A percentile compares a stretch with the other conserved stretches of the same genome.
These are phyloP conservation scores for Patellaria atrata DNA, from an alignment of 495 filamentous ascomycete genomes.

Conservation along the genomic window DNA sequence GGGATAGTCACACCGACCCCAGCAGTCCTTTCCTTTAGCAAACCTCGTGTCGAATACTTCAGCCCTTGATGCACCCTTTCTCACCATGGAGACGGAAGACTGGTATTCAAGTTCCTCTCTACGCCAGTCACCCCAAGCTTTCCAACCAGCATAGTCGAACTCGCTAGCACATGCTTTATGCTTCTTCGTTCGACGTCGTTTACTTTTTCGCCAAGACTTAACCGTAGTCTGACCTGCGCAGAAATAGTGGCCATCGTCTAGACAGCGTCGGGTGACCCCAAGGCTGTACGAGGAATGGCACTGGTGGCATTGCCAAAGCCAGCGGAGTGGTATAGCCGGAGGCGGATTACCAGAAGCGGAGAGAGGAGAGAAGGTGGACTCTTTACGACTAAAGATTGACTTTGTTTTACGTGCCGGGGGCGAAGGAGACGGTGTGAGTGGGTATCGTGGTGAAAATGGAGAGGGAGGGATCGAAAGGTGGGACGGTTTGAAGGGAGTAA, in stretches of 20 bases:
- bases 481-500: slow-evolving; percentile 24
- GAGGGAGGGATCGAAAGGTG: slow-evolving; percentile 24
- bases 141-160: slow-evolving; percentile 36
- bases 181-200: slow-evolving; percentile 14
- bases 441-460: slow-evolving; percentile 23
- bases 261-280: slow-evolving; percentile 32
- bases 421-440: slow-evolving; percentile 14
- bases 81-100: not conserved
- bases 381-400: not conserved
- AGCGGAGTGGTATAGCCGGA: slow-evolving; percentile 20
- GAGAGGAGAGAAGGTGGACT: not conserved
- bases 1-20: slow-evolving; percentile 25
- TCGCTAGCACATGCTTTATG: slow-evolving; percentile 31
- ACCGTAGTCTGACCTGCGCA: slow-evolving; percentile 30
- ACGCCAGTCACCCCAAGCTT: slow-evolving; percentile 28
- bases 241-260: slow-evolving; percentile 36
- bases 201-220: slow-evolving; percentile 18
- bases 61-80: too few species aligned
- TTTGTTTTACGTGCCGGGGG: not conserved
- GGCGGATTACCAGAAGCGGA: not conserved
- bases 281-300: slow-evolving; percentile 30
- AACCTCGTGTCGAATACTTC: too few species aligned
- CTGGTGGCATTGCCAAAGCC: slow-evolving; percentile 36
- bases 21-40: slow-evolving; percentile 23
- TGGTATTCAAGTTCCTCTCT: not conserved